Conservation (phyloP, 148 eudicot species). For the Rhododendron ferrugineum region DNA sequence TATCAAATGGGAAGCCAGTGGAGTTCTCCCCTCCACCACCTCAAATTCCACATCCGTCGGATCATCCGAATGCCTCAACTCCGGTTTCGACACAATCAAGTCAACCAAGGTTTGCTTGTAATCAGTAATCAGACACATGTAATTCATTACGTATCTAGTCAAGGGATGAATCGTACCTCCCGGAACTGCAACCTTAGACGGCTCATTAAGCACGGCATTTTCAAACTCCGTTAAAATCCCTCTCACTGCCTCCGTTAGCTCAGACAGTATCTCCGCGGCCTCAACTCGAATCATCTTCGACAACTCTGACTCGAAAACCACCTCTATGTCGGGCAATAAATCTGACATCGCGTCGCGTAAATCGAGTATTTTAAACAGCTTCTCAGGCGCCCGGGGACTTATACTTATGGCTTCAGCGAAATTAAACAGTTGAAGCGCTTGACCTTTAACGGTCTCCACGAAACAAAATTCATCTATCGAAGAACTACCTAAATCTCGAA, state of each 20-base stretch:
- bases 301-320: conserved; percentile 55
- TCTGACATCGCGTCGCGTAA: conserved; percentile 66
- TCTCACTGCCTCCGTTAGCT: conserved; percentile 81
- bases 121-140: conserved; percentile 74
- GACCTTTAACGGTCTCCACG: conserved; percentile 60
- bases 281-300: conserved; percentile 63
- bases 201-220: conserved; percentile 73
- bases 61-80: conserved; percentile 59
- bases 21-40: conserved; percentile 51
- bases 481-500: conserved; percentile 28
- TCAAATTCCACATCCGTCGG: conserved; percentile 48
- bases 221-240: conserved; percentile 90
- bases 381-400: conserved; percentile 78
- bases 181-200: conserved; percentile 72
- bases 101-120: conserved; percentile 73
- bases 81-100: conserved; percentile 71
- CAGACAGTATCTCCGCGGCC: conserved; percentile 64
- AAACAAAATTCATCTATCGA: conserved; percentile 51
- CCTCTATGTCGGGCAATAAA: conserved; percentile 66
- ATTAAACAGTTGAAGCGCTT: conserved; percentile 60
- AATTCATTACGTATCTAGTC: conserved; percentile 98
- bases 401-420: conserved; percentile 72
- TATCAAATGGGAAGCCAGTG: conserved; percentile 73
- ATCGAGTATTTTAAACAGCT: conserved; percentile 76
- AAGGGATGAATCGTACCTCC: conserved; percentile 92